Evolutionary conservation across 768 basidiomycete species (phyloP).

Genomic region (Phylloporus sp.): DNA sequence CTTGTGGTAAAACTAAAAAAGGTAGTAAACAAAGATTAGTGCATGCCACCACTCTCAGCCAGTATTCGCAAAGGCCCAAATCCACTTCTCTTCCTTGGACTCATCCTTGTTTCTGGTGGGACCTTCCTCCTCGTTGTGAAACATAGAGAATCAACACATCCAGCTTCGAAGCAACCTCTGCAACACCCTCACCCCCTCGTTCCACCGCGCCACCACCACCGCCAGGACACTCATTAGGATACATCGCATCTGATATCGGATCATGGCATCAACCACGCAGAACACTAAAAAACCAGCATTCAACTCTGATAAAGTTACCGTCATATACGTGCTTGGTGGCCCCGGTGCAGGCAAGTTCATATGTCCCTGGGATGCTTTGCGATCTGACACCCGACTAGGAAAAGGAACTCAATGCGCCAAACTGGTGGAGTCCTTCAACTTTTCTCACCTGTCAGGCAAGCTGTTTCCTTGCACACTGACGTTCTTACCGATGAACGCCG

Average conservation of each 20-base stretch:
- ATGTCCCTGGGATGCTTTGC: conserved; percentile 2
- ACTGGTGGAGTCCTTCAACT: conserved; percentile 81
- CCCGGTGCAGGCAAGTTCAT: conserved; percentile 79
- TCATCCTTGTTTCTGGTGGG: conserved; percentile 54
- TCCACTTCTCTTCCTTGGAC: conserved; percentile 56
- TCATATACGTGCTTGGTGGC: conserved; percentile 94
- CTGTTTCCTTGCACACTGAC: conserved; percentile 3
- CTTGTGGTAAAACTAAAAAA: neutral
- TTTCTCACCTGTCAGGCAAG: conserved; percentile 90
- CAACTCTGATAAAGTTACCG: conserved; percentile 69
- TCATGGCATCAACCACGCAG: conserved; percentile 15
- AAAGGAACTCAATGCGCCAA: conserved; percentile 93
- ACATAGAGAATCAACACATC: conserved; percentile 51
- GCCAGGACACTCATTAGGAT: conserved; percentile 16
- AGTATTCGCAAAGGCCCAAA: conserved; percentile 46
- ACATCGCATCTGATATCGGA: conserved; percentile 2
- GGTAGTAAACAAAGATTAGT: neutral
- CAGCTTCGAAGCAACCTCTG: conserved; percentile 58
- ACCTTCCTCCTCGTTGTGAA: conserved; percentile 55
- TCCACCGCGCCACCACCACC: conserved; percentile 47
- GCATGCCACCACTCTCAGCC: conserved; percentile 16
- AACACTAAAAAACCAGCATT: conserved; percentile 39
- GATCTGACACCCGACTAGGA: conserved; percentile 43
- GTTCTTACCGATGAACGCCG: conserved; percentile 5
- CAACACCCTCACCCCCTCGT: conserved; percentile 64